Base-by-base conservation (phyloP, 78 protist genomes). In the Dictyostelium intermedium region DNA sequence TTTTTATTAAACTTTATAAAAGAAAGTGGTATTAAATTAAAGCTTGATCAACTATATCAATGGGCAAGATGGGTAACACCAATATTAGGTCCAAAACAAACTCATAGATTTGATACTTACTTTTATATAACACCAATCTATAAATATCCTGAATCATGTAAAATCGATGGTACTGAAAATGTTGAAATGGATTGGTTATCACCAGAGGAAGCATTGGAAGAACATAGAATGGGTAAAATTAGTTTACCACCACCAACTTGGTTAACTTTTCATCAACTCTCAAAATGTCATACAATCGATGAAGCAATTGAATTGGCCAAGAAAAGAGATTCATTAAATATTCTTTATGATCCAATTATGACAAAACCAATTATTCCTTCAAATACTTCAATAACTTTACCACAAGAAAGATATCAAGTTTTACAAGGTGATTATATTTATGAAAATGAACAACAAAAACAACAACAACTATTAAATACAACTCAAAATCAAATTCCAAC, bases 41-140 rank as follows among this genome's bases (percentile, higher is more conserved):
- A 8, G 6, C 18, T 87, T 41, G 61, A 56, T 18, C 35, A 89
- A 69, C 6, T 89, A 4, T n/a, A 35, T 10, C 84, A 89, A 53
- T 89, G 93, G 93, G 72, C 87, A 43, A 37, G 93, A 69, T 89
- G 93, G 93, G 53, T 89, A 7, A 89, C 93, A 61, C 93, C 93
- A 8, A 61, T 56, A 9, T 13, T 8, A 25, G 73, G 76, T 4
- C 39, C 69, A n/a, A 60, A 30, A 1, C 50, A 23, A 39, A 80
- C 56, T 20, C 66, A 69, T 30, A 89, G 93, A 80, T 89, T 89
- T 9, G 86, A 89, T 66, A 89, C 93, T 2, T 63, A 45, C 2
- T 89, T 89, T 30, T 89, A 89, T 47, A 13, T 89, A 5, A 84
- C 69, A 39, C 93, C 93, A 14, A n/a, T 89, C n/a, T 9, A 34